These are phyloP conservation scores for Metschnikowia orientalis DNA, from an alignment of 805 yeast species.

Conservation along the genomic window DNA sequence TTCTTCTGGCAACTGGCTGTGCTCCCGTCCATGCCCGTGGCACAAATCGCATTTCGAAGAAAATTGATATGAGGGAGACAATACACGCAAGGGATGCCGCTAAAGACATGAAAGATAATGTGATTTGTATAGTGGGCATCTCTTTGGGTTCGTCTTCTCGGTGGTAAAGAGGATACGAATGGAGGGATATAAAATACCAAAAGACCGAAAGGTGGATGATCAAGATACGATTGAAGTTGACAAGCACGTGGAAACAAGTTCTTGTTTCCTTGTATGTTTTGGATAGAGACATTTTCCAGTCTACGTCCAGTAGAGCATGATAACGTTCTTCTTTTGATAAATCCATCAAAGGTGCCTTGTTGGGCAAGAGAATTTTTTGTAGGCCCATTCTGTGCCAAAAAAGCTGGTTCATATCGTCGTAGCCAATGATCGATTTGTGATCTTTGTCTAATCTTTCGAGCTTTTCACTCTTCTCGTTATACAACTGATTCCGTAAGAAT, in stretches of 20 bases:
- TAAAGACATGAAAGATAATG: constrained; percentile 55
- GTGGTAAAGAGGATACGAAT: constrained; percentile 62
- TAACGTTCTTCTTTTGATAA: constrained; percentile 55
- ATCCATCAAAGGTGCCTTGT: constrained; percentile 47
- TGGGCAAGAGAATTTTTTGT: constrained; percentile 46
- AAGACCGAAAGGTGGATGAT: constrained; percentile 67
- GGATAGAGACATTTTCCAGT: constrained; percentile 71
- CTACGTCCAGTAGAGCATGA: constrained; percentile 45
- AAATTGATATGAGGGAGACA: constrained; percentile 51
- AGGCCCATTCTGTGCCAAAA: constrained; percentile 80
- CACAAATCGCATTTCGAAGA: constrained; percentile 57
- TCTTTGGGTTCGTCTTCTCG: constrained; percentile 52
- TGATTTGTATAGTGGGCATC: constrained; percentile 55
- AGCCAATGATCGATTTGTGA: constrained; percentile 70
- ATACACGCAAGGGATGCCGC: constrained; percentile 60
- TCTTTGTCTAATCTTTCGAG: constrained; percentile 52
- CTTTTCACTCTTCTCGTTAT: constrained; percentile 39
- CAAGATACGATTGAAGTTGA: constrained; percentile 79
- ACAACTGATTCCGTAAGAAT: constrained; percentile 54
- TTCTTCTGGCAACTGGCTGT: constrained; percentile 49
- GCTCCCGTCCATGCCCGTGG: constrained; percentile 76
- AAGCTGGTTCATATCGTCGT: constrained; percentile 84
- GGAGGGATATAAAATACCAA: constrained; percentile 72
- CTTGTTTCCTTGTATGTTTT: constrained; percentile 94
- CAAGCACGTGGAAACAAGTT: constrained; percentile 94